Evolutionary conservation across 2,329 filamentous ascomycete genomes (phyloP), one percentile per base, ranked within the genome.

Genomic region (Colletotrichum destructivum): DNA sequence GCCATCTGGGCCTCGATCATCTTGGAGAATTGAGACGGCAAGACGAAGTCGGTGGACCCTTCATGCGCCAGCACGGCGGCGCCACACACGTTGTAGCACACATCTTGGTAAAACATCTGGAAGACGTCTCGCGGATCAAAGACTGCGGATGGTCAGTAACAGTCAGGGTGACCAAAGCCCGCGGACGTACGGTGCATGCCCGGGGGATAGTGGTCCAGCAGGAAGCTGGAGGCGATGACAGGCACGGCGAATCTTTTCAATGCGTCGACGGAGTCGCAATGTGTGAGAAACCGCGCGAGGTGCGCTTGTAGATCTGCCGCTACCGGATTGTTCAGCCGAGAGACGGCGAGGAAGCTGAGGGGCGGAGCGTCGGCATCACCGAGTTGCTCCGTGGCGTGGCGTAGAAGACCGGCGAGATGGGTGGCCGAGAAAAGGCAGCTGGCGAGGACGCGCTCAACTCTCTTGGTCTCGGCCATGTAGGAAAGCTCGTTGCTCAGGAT

Each of bases 61-160:
- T 66, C 1, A 1, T 66, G 6, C 6, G 15, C 16, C 1, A 66
- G 21, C 13, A 54, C 35, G 5, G 38, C 16, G 15, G 35, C 31
- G 18, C 55, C 9, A 9, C 12, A 66, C 11, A 66, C 21, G 9
- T 60, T 66, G 15, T 62, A 9, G 49, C 31, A 61, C 13, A 61
- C 18, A 12, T 62, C 31, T 6, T 55, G 55, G n/a, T 71, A 71
- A 31, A 71, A 66, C 21, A 61, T 26, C 11, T 63, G 6, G 21
- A 71, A 71, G 44, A 71, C 42, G 6, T 71, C 26, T 1, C 11
- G 18, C 7, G 26, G 63, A 63, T 71, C 26, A 13, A 71, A 71
- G 26, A 62, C 62, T 71, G n/a, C 3, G 18, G 23, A 6, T 21
- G 1, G 23, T 66, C 13, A 64, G 18, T 56, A 23, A 31, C 2